phyloP scores from a whole-genome alignment of 352 stramenopile genomes.

The Globisporangium radiosum region DNA sequence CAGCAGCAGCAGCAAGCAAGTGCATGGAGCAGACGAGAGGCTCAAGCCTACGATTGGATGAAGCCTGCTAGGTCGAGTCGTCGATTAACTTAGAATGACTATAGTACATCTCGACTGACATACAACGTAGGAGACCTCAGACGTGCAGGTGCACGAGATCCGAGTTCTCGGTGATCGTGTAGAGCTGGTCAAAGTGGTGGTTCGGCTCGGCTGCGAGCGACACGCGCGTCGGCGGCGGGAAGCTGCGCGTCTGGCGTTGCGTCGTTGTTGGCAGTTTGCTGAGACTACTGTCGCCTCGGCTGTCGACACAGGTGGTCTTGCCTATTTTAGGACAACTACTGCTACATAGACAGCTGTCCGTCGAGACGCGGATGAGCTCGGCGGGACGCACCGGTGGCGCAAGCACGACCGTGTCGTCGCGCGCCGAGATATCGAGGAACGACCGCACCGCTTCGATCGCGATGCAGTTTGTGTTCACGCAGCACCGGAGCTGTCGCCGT shows the following conservation, averaged over 20 bases:
- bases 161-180: constrained; percentile 48
- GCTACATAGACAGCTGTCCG: no score
- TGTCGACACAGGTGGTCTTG: not conserved
- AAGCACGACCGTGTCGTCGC: constrained; percentile 10
- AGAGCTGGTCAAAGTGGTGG: constrained; percentile 36
- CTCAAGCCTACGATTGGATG: not conserved
- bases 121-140: no score
- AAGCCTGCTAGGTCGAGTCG: not conserved
- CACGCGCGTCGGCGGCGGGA: constrained; percentile 15
- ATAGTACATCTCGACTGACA: not conserved
- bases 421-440: constrained; percentile 41
- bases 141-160: constrained; percentile 17
- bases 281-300: not conserved
- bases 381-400: not conserved
- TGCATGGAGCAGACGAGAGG: not conserved
- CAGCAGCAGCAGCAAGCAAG: not conserved
- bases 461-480: constrained; percentile 43
- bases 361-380: no score
- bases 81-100: not conserved
- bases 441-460: constrained; percentile 32
- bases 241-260: constrained; percentile 9
- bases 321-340: no score
- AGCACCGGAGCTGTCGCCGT: constrained; percentile 48
- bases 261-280: not conserved
- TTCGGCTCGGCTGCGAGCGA: constrained; percentile 14